Evolutionary conservation across 129 eudicot genomes (phyloP), one percentile per base, ranked within the genome.

Genomic region (Flaveria trinervia): DNA sequence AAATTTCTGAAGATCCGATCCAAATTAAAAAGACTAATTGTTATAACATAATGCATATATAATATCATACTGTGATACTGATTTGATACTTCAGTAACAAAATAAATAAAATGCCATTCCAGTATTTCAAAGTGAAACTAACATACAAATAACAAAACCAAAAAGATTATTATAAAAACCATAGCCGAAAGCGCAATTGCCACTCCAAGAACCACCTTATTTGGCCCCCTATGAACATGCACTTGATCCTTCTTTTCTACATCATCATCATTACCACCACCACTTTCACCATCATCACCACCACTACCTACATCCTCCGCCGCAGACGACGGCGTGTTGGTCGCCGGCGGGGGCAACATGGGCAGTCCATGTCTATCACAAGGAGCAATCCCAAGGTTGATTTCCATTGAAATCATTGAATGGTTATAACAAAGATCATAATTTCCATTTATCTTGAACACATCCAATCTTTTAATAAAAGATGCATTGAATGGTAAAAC

Each of bases 341-440:
- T 74, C 9, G 86, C 84, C 0, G 97, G 84, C 25, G 89, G 92
- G 11, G 93, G 96, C 59, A 86, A 83, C 72, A 87, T 36, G 10
- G 98, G 97, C 83, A 87, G 49, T 41, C 98, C 98, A 68, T 89
- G 88, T 80, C 84, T 91, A 77, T 94, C 98, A 81, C 98, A 94
- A 22, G 83, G 75, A 52, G 97, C 86, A 81, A 94, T 94, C 57
- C 97, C 98, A 59, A 94, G 89, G 82, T 86, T 84, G 22, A 94
- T 30, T 41, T 91, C 89, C 12, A 67, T 43, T 11, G 89, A 79
- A 62, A 87, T 60, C 20, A 51, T 75, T 17, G 96, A 70, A 22
- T 73, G 87, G 57, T 94, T 91, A 52, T 94, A 94, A 78, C 98
- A 94, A 22, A 94, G 86, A 83, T 89, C 85, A 17, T 57, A 73